A percentile compares a stretch with the other conserved stretches of the same genome.
These are phyloP conservation scores for Phalaenopsis hybrid DNA, from an alignment of 116 monocot genomes.

Conservation along the genomic window DNA sequence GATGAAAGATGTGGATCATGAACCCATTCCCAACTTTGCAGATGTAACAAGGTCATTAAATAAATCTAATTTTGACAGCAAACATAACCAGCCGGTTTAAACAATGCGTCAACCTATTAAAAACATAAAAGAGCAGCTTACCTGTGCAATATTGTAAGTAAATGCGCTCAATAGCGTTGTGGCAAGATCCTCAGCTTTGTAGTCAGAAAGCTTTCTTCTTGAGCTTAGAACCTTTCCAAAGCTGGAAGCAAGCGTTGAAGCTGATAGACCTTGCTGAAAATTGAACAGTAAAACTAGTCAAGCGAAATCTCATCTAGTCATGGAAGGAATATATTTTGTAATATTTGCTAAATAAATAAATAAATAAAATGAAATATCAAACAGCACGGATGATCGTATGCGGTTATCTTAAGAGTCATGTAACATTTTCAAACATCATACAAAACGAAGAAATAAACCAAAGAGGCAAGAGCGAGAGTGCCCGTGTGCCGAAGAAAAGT, in stretches of 20 bases:
- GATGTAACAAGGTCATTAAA: background rate
- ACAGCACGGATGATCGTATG: too few relatives aligned
- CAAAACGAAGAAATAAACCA: too few relatives aligned
- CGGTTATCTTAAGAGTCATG: too few relatives aligned
- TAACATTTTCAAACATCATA: too few relatives aligned
- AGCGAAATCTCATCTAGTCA: background rate
- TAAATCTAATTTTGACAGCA: background rate
- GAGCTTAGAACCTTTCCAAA: conserved; percentile 88
- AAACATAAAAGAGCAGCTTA: conserved; percentile 17
- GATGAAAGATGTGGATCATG: background rate
- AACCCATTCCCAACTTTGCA: background rate
- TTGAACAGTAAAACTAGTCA: background rate
- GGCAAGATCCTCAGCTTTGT: conserved; percentile 84
- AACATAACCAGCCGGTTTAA: background rate
- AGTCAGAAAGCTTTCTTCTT: conserved; percentile 67
- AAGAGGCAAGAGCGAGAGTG: too few relatives aligned
- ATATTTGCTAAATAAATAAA: too few relatives aligned
- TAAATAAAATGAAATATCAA: too few relatives aligned
- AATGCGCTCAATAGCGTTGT: conserved; percentile 86
- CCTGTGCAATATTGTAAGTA: conserved; percentile 98
- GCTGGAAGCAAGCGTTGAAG: conserved; percentile 93
- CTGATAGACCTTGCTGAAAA: conserved; percentile 85
- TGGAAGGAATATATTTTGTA: background rate
- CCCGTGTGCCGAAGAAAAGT: too few relatives aligned
- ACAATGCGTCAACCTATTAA: background rate